A percentile compares a stretch with the other conserved stretches of the same genome.
Evolutionary conservation across 2,329 filamentous ascomycete genomes (phyloP).

Genomic region (Claviceps sp.): DNA sequence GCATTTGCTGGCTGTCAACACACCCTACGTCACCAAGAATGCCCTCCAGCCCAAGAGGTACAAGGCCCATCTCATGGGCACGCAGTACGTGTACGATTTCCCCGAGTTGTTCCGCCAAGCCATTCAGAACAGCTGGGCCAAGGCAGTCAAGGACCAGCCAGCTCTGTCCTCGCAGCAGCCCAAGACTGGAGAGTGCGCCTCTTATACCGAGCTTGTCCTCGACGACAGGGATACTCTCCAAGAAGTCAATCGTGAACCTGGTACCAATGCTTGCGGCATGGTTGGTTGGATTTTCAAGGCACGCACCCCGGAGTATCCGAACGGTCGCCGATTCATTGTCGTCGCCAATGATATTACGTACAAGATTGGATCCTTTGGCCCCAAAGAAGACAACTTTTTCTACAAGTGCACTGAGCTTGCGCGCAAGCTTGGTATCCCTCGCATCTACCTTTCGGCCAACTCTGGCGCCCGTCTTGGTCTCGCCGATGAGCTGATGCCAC

Average conservation of each 20-base stretch:
- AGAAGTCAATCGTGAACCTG: slow-evolving; percentile 88
- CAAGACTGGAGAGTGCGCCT: slow-evolving; percentile 76
- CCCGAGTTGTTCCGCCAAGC: slow-evolving; percentile 97
- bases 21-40: slow-evolving; percentile 95
- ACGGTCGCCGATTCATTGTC: slow-evolving; percentile 83
- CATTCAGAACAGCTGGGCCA: slow-evolving; percentile 86
- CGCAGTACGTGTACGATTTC: slow-evolving; percentile 99
- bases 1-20: slow-evolving; percentile 81
- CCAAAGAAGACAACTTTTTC: slow-evolving; percentile 95
- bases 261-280: slow-evolving; percentile 95
- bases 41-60: slow-evolving; percentile 98
- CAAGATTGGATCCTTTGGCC: slow-evolving; percentile 96
- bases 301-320: slow-evolving; percentile 88
- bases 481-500: slow-evolving; percentile 89
- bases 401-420: slow-evolving; percentile 97
- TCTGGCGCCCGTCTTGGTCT: slow-evolving; percentile 95
- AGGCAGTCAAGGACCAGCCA: slow-evolving; percentile 60
- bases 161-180: slow-evolving; percentile 69
- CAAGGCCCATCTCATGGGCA: slow-evolving; percentile 98
- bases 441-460: slow-evolving; percentile 97
- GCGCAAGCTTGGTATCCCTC: slow-evolving; percentile 84
- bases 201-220: slow-evolving; percentile 85
- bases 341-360: slow-evolving; percentile 99
- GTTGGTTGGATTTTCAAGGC: slow-evolving; percentile 95
- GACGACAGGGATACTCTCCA: slow-evolving; percentile 86